A percentile compares a stretch with the other conserved stretches of the same genome.
phyloP scores from a whole-genome alignment of 2,329 filamentous ascomycete genomes.

The Tolypocladium tundrense region DNA sequence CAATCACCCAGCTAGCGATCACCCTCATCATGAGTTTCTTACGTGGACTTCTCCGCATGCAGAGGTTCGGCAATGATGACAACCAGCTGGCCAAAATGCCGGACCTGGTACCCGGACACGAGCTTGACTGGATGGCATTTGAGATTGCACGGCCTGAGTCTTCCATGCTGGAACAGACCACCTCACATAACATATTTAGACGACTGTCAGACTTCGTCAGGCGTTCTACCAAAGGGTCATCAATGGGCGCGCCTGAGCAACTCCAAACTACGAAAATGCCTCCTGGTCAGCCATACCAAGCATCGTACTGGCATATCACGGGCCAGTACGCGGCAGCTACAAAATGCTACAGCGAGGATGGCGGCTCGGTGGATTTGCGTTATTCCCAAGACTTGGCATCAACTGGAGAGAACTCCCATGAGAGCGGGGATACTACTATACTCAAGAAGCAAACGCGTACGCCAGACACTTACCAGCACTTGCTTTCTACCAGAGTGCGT shows the following conservation, averaged over 20 bases:
- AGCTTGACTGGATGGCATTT: constrained; percentile 14
- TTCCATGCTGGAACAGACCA: neutral
- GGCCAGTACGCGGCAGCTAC: neutral
- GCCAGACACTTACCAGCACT: neutral
- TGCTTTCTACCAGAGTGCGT: neutral
- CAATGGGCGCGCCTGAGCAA: no score
- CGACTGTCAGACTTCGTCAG: neutral
- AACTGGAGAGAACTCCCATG: neutral
- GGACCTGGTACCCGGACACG: constrained; percentile 7
- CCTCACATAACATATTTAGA: neutral
- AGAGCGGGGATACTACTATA: neutral
- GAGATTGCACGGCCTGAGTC: constrained; percentile 1
- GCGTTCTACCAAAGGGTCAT: neutral
- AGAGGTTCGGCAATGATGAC: constrained; percentile 6
- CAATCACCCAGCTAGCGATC: constrained; percentile 9
- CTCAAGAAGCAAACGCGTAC: neutral
- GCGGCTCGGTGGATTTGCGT: neutral
- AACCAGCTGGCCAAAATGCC: constrained; percentile 7
- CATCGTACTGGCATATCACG: neutral
- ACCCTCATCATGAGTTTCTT: constrained; percentile 10
- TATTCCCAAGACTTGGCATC: neutral
- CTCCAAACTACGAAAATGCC: neutral
- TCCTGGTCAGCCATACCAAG: neutral
- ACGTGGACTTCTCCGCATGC: constrained; percentile 8
- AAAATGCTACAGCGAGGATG: neutral